Evolutionary conservation across 2,329 filamentous ascomycete species (phyloP), one percentile per base, ranked within the genome.

Genomic region (Leptographium wingfieldii): DNA sequence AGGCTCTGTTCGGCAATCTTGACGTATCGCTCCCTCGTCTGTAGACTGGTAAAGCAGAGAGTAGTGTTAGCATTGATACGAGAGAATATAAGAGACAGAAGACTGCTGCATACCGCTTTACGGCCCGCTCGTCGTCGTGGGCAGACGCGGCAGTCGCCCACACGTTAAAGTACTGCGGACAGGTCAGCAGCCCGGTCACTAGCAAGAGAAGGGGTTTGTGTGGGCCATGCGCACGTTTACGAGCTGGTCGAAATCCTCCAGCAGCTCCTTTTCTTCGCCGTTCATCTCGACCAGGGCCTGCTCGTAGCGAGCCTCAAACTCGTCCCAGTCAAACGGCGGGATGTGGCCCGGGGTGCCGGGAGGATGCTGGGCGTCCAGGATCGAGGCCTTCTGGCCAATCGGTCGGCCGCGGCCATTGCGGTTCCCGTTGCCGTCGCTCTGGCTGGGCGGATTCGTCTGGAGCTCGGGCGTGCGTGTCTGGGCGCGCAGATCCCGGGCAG

Each of bases 11-110:
- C 92, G 0, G 86, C 83, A 52, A 90, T 77, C 63, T 86, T 83
- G 35, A 95, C 89, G 69, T 86, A 88, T 62, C 83, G 78, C 69
- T 87, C 84, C 63, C 91, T 84, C 2, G 92, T 96, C 68, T 86
- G 87, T 54, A 96, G 78, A 59, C 88, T 90, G 63, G 19, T 9
- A 3, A 14, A 6, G 22, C 27, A 48, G 55, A 11, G n/a, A 38
- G 27, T 40, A 19, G 59, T 60, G 62, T 33, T 9, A 19, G 12
- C 3, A 31, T 35, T 9, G 33, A 9, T 7, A 9, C 35, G 46
- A n/a, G 31, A 29, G 12, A 27, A 25, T 19, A 51, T 22, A 22
- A 5, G 22, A 27, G 12, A 10, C 40, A 16, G 38, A 3, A 12
- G 9, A 7, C 19, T 3, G 27, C 29, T 22, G 10, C 73, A 59